Conservation (phyloP, 2,329 filamentous ascomycete species). For the Fusarium sp. region DNA sequence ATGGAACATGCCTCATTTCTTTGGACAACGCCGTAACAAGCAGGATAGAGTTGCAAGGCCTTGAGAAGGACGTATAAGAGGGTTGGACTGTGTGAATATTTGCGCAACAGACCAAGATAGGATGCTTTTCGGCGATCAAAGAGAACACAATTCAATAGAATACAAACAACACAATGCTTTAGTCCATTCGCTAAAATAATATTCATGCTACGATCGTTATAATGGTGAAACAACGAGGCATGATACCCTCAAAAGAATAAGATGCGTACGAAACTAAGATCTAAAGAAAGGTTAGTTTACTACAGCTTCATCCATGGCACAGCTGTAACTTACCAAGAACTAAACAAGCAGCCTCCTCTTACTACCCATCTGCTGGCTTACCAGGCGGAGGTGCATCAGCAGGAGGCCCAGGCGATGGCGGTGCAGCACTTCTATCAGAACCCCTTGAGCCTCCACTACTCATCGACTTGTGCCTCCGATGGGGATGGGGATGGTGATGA, state of each 20-base stretch:
- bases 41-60: not conserved
- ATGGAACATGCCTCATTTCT: slow-evolving; percentile 1
- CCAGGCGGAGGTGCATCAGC: slow-evolving; percentile 29
- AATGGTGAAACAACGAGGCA: not conserved
- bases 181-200: not conserved
- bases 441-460: slow-evolving; percentile 52
- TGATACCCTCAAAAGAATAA: slow-evolving; percentile 25
- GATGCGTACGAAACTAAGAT: slow-evolving; percentile 26
- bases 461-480: slow-evolving; percentile 46
- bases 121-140: not conserved
- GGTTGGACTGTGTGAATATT: not conserved
- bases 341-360: not conserved
- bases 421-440: slow-evolving; percentile 42
- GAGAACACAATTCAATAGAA: not conserved
- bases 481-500: slow-evolving; percentile 6
- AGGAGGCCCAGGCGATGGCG: slow-evolving; percentile 11
- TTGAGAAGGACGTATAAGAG: not conserved
- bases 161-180: slow-evolving; percentile 4
- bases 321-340: slow-evolving; percentile 3
- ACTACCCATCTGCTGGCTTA: slow-evolving; percentile 33
- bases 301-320: not conserved
- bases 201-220: not conserved
- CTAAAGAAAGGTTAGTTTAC: slow-evolving; percentile 5
- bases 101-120: not conserved
- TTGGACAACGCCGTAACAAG: not conserved